These are phyloP conservation scores for Eutrema salsugineum DNA, from an alignment of 441 rosid species.

Conservation along the genomic window DNA sequence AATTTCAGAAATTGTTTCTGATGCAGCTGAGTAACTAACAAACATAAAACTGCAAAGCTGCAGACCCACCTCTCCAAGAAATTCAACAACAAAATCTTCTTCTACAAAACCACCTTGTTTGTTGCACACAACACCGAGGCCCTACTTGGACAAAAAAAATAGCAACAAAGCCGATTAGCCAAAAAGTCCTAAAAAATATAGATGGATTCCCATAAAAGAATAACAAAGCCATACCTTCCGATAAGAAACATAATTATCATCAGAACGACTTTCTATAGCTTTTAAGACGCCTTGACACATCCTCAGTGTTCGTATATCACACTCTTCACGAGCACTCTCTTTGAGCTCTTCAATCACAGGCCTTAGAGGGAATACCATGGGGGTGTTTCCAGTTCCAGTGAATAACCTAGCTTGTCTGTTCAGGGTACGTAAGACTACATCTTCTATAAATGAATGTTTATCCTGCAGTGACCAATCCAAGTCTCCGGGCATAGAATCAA, in stretches of 20 bases:
- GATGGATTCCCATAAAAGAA: slow-evolving; percentile 3
- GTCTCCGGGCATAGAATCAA: slow-evolving; percentile 98
- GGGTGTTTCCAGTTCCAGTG: slow-evolving; percentile 92
- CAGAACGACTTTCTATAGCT: slow-evolving; percentile 88
- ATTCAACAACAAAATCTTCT: slow-evolving; percentile 98
- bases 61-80: slow-evolving; percentile 94
- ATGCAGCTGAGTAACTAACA: slow-evolving; percentile 10
- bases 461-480: slow-evolving; percentile 75
- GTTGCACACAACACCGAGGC: slow-evolving; percentile 99
- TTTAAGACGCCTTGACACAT: slow-evolving; percentile 80
- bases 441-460: slow-evolving; percentile 88
- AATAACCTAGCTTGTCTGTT: slow-evolving; percentile 85
- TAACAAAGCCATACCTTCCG: slow-evolving; percentile 66
- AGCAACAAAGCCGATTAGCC: slow-evolving; percentile 19
- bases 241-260: slow-evolving; percentile 96
- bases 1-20: slow-evolving; percentile 3
- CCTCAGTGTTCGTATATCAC: slow-evolving; percentile 61
- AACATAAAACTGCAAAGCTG: slow-evolving; percentile 19
- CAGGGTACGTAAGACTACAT: slow-evolving; percentile 73
- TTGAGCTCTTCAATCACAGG: slow-evolving; percentile 90
- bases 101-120: slow-evolving; percentile 90
- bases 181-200: neutral
- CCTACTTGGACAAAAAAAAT: slow-evolving; percentile 49
- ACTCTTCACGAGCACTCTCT: slow-evolving; percentile 62
- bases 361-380: slow-evolving; percentile 80